These are phyloP conservation scores for Beauveria scarabaeidicola DNA, from an alignment of 2,329 filamentous ascomycete species.

Conservation along the genomic window DNA sequence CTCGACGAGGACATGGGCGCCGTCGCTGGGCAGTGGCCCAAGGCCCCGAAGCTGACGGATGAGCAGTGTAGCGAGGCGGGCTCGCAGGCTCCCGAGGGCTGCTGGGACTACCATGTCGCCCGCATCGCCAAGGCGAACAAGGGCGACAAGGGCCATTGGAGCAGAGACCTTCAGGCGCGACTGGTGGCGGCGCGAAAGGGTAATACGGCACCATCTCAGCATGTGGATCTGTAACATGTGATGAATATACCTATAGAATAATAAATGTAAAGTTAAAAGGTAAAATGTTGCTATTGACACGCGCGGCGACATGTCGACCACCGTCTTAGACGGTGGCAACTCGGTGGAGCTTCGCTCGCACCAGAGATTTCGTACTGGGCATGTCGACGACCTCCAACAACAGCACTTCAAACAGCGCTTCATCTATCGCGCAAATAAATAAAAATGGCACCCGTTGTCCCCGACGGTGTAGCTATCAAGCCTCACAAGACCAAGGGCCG, in stretches of 20 bases:
- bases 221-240: slow-evolving; percentile 26
- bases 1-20: slow-evolving; percentile 59
- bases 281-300: background rate
- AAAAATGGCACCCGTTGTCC: background rate
- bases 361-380: background rate
- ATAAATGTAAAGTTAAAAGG: background rate
- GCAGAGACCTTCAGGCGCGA: slow-evolving; percentile 30
- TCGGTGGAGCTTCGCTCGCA: slow-evolving; percentile 5
- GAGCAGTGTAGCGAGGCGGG: slow-evolving; percentile 27
- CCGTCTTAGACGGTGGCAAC: background rate
- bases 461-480: background rate
- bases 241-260: background rate
- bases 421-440: no score
- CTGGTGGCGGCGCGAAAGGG: slow-evolving; percentile 25
- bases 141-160: slow-evolving; percentile 36
- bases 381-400: background rate
- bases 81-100: slow-evolving; percentile 36
- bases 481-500: slow-evolving; percentile 30
- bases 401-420: background rate
- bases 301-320: background rate
- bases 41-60: slow-evolving; percentile 24
- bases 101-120: slow-evolving; percentile 49
- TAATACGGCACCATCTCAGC: slow-evolving; percentile 17
- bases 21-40: slow-evolving; percentile 47
- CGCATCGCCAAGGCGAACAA: slow-evolving; percentile 30